phyloP scores from a whole-genome alignment of 371 early-diverging fungal species.

The Saksenaea vasiformis region DNA sequence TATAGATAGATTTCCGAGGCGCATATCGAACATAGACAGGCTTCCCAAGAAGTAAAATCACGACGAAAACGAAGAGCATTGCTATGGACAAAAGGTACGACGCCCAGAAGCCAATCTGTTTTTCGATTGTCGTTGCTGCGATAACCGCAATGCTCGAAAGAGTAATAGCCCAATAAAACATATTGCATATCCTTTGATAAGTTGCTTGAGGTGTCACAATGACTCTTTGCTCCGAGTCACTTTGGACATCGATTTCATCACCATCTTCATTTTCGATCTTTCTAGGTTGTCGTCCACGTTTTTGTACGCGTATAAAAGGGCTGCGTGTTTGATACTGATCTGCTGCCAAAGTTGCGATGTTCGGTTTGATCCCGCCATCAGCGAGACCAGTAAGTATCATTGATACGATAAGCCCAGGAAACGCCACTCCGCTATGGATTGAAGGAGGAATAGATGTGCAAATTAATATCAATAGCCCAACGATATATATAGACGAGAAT shows the following conservation, averaged over 20 bases:
- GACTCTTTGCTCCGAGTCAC: background rate
- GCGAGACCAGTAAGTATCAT: slow-evolving; percentile 56
- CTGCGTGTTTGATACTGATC: slow-evolving; percentile 5
- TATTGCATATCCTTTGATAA: slow-evolving; percentile 7
- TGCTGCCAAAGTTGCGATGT: slow-evolving; percentile 13
- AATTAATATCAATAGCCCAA: slow-evolving; percentile 60
- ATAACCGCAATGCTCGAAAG: slow-evolving; percentile 65
- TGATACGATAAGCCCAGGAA: slow-evolving; percentile 60
- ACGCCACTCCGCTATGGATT: slow-evolving; percentile 43
- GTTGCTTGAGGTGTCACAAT: slow-evolving; percentile 21
- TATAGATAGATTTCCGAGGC: slow-evolving; percentile 52
- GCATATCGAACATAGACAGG: slow-evolving; percentile 52
- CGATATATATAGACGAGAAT: slow-evolving; percentile 58
- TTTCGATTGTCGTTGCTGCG: slow-evolving; percentile 54
- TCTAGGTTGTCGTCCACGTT: background rate
- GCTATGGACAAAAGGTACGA: slow-evolving; percentile 65
- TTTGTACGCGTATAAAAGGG: background rate
- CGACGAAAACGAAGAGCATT: slow-evolving; percentile 53
- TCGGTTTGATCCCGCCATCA: slow-evolving; percentile 21
- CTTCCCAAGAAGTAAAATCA: slow-evolving; percentile 60
- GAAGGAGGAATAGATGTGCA: slow-evolving; percentile 50
- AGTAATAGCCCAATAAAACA: slow-evolving; percentile 44
- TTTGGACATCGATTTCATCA: too few species aligned
- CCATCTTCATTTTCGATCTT: background rate
- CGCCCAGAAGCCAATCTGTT: slow-evolving; percentile 56